Percentiles rank a stretch among this genome's conserved stretches.
Evolutionary conservation across 176 grass and related monocot genomes (phyloP).

Genomic region (Oryza coarctata): DNA sequence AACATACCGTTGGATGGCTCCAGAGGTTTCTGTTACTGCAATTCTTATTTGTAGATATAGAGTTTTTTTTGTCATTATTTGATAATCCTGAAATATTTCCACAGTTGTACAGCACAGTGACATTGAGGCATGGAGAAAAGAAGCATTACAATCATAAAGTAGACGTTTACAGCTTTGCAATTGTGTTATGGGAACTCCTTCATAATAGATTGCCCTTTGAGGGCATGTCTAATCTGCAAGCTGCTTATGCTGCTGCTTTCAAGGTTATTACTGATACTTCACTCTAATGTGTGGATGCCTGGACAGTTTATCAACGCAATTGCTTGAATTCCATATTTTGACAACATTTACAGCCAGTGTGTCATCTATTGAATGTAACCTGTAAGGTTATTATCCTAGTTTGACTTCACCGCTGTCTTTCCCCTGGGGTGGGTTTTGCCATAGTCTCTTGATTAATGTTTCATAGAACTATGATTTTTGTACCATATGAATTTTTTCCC

Average conservation of each 20-base stretch:
- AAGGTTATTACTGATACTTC: conserved; percentile 55
- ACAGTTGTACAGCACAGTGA: conserved; percentile 97
- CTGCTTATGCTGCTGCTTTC: conserved; percentile 97
- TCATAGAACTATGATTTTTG: neutral
- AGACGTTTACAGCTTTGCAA: conserved; percentile 97
- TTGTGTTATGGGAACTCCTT: conserved; percentile 95
- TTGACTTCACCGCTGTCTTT: neutral
- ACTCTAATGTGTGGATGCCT: neutral
- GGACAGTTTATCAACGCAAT: neutral
- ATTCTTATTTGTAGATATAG: conserved; percentile 11
- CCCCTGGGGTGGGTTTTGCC: neutral
- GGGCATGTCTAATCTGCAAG: conserved; percentile 99
- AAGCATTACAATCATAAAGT: conserved; percentile 99
- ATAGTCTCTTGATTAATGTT: neutral
- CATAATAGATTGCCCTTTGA: conserved; percentile 92
- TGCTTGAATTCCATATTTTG: neutral
- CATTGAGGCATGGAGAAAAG: conserved; percentile 96
- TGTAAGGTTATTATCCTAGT: neutral
- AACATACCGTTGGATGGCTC: conserved; percentile 99
- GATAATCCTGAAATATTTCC: conserved; percentile 21
- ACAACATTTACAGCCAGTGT: neutral
- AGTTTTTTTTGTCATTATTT: conserved; percentile 23
- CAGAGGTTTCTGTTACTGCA: conserved; percentile 59
- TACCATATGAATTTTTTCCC: neutral
- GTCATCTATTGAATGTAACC: neutral